Base-by-base conservation (phyloP, 306 rosid genomes). In the Elaeagnus macrophylla region DNA sequence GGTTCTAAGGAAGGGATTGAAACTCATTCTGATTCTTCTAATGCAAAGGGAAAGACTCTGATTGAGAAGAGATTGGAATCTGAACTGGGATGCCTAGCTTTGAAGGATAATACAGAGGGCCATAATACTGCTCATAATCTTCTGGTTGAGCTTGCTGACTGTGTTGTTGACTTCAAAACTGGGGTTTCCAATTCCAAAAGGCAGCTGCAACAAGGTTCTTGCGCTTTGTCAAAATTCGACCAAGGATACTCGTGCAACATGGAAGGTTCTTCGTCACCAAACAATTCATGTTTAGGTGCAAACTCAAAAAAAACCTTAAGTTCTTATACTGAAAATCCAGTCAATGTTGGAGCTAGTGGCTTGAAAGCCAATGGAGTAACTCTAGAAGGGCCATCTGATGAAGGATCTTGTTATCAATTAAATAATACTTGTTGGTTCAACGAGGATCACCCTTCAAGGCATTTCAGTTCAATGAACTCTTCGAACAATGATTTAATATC, bases 371-470 rank as follows among this genome's bases (percentile, higher is more conserved):
- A 68, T 71, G 89, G 85, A 53, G 72, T 80, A 73, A 82, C 80
- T 44, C 59, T 70, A 75, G 96, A 91, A 74, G 96, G 99, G 72
- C 95, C 96, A 52, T 81, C 97, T 50, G 95, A 78, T 71, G 94
- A 83, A 69, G 95, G 83, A 49, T 67, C 82, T 32, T 77, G 87
- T 80, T 83, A 69, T 68, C 82, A 75, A 69, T 67, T 83, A 67
- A 88, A 83, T 61, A 77, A 77, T 80, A 77, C 67, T 65, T 67
- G 70, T 62, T 79, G 87, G 89, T 64, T 73, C 76, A 69, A 68
- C 56, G 65, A 77, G 72, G 95, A 61, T 41, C 57, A 85, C 67
- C 88, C 77, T 71, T 69, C 89, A 50, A 75, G 89, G 69, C 77
- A 79, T 53, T 81, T 79, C 61, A 69, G 83, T 56, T 61, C 85